A percentile compares a stretch with the other conserved stretches of the same genome.
phyloP scores from a whole-genome alignment of 2,329 filamentous ascomycete species.

The Colletotrichum cuscutae region DNA sequence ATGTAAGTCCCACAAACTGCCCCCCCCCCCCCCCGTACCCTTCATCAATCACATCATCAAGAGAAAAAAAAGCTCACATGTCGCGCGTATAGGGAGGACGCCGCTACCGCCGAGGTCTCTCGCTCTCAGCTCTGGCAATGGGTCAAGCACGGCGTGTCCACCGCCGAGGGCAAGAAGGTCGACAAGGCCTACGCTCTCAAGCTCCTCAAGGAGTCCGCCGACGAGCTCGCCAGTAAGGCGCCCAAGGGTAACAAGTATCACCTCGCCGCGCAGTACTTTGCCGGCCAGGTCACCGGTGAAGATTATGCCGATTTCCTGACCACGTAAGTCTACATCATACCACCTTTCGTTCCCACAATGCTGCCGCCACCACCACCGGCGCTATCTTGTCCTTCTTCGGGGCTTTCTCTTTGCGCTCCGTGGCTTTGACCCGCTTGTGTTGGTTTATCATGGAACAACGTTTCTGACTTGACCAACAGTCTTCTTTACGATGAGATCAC shows the following conservation, averaged over 20 bases:
- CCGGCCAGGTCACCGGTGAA: conserved; percentile 92
- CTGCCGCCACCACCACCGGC: neutral
- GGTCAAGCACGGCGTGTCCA: conserved; percentile 79
- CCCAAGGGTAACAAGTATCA: conserved; percentile 92
- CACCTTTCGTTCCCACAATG: neutral
- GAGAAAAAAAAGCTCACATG: neutral
- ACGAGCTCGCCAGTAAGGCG: conserved; percentile 78
- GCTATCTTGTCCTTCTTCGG: neutral
- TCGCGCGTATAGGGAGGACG: conserved; percentile 74
- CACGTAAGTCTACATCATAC: conserved; percentile 61
- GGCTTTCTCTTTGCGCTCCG: neutral
- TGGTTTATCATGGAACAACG: neutral
- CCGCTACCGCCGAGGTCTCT: conserved; percentile 95
- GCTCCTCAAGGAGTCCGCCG: conserved; percentile 86
- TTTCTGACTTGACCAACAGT: conserved; percentile 51
- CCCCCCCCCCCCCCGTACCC: neutral
- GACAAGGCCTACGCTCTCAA: conserved; percentile 92
- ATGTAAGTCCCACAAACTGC: conserved; percentile 66
- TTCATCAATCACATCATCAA: conserved; percentile 31
- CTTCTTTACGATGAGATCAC: conserved; percentile 91
- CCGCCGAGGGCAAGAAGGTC: conserved; percentile 88
- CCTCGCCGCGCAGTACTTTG: conserved; percentile 92
- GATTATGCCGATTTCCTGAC: conserved; percentile 98
- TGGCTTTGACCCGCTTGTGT: conserved; percentile 24
- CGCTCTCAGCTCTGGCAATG: conserved; percentile 98